Evolutionary conservation across 169 alveolate species (phyloP).

Genomic region (Plasmodium malariae): DNA sequence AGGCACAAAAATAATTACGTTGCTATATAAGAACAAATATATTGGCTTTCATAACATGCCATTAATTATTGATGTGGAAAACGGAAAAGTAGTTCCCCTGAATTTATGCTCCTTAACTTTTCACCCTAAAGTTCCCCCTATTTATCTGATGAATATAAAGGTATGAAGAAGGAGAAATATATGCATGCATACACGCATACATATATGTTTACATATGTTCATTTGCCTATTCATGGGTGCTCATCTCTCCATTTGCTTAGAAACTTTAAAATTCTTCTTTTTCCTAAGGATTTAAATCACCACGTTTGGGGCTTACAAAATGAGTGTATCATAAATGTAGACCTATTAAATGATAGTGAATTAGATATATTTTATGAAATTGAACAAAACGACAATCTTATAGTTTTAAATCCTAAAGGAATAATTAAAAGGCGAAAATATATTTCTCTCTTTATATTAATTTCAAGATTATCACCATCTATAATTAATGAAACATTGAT

Average conservation of each 20-base stretch:
- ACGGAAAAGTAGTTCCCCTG: slow-evolving; percentile 72
- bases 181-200: not conserved
- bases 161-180: slow-evolving; percentile 14
- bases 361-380: slow-evolving; percentile 66
- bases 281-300: slow-evolving; percentile 39
- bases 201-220: not conserved
- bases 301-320: slow-evolving; percentile 43
- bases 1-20: slow-evolving; percentile 36
- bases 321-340: slow-evolving; percentile 73
- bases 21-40: slow-evolving; percentile 66
- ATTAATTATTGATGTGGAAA: slow-evolving; percentile 70
- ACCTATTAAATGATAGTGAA: slow-evolving; percentile 72
- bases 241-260: not conserved
- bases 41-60: slow-evolving; percentile 76
- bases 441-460: slow-evolving; percentile 48
- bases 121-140: slow-evolving; percentile 61
- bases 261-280: not conserved
- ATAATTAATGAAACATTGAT: slow-evolving; percentile 57
- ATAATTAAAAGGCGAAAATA: slow-evolving; percentile 53
- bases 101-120: slow-evolving; percentile 41
- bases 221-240: not conserved
- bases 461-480: slow-evolving; percentile 53
- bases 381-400: slow-evolving; percentile 40
- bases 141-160: slow-evolving; percentile 55
- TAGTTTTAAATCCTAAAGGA: slow-evolving; percentile 71